Evolutionary conservation across 2,329 filamentous ascomycete genomes (phyloP).

Genomic region (Penicillium oxalicum): DNA sequence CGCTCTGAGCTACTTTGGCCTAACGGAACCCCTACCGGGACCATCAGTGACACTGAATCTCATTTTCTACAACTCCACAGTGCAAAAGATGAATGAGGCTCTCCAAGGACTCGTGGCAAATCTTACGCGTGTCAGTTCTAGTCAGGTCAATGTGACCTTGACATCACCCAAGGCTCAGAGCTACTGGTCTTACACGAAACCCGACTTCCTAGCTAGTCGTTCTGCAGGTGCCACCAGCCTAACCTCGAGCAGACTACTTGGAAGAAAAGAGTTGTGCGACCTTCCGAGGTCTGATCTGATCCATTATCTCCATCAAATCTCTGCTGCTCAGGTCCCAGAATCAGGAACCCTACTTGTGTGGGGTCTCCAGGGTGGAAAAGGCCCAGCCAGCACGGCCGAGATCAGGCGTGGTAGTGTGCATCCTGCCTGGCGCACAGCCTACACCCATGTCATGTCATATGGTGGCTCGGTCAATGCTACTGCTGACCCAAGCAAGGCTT

Average conservation of each 20-base stretch:
- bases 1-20: constrained; percentile 1
- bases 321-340: constrained; percentile 16
- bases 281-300: constrained; percentile 6
- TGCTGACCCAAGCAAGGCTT: not conserved
- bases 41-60: constrained; percentile 7
- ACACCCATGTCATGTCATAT: constrained; percentile 28
- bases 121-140: not conserved
- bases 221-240: constrained; percentile 27
- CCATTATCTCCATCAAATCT: constrained; percentile 3
- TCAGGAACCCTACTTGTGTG: constrained; percentile 21
- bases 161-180: constrained; percentile 14
- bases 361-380: constrained; percentile 20
- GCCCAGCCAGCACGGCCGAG: constrained; percentile 1
- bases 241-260: constrained; percentile 33
- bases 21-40: constrained; percentile 3
- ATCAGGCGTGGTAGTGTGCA: constrained; percentile 14
- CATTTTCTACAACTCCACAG: constrained; percentile 24
- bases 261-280: constrained; percentile 25
- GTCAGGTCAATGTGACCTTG: constrained; percentile 4
- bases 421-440: constrained; percentile 32
- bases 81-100: constrained; percentile 10
- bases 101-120: constrained; percentile 10
- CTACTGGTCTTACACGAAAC: constrained; percentile 17
- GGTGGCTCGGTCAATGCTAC: constrained; percentile 16
- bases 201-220: constrained; percentile 20